Base-by-base conservation (phyloP, 1,284 basidiomycete species). In the Ustilago cynodontis region DNA sequence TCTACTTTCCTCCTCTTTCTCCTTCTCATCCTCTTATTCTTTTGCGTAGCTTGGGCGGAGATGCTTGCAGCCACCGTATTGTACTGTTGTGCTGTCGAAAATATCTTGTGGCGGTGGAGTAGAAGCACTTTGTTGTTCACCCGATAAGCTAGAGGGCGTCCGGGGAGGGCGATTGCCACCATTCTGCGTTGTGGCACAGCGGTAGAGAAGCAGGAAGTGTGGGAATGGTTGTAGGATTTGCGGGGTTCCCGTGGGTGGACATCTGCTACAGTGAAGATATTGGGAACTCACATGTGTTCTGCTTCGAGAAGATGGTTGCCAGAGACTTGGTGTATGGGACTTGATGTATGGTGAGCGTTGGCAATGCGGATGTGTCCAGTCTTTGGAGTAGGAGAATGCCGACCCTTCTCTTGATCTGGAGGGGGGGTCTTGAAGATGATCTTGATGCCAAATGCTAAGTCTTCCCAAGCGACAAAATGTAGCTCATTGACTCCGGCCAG, bases 101-200 rank as follows among this genome's bases (percentile, higher is more conserved):
- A 37, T 13, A 3, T 14, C 50, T 52, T 29, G 50, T 33, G 50
- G 50, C 14, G 50, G 50, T 52, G 26, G 50, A 28, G 45, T 3
- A 52, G 13, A 50, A 50, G 26, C 50, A 52, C 50, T 52, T 52
- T 52, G 50, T 52, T 52, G 50, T 20, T 28, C 49, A 29, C 6
- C 2, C 10, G 50, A 6, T 3, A 16, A 3, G 47, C n/a, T 16
- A 13, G 14, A 9, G 14, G 14, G 31, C 31, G 31, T 26, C 45
- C n/a, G n/a, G 47, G 16, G 47, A 18, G 18, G 24, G 28, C 9
- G 16, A 13, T 33, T 7, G 50, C 50, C 50, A 52, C 50, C 50
- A 52, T n/a, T n/a, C 20, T 33, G 31, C 5, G 31, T 11, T 33
- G 50, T 33, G 26, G 50, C 24, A 10, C 10, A 52, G 18, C 29